These are phyloP conservation scores for Rhizoclosmatium sp. DNA, from an alignment of 192 early-diverging fungal species.

Conservation along the genomic window DNA sequence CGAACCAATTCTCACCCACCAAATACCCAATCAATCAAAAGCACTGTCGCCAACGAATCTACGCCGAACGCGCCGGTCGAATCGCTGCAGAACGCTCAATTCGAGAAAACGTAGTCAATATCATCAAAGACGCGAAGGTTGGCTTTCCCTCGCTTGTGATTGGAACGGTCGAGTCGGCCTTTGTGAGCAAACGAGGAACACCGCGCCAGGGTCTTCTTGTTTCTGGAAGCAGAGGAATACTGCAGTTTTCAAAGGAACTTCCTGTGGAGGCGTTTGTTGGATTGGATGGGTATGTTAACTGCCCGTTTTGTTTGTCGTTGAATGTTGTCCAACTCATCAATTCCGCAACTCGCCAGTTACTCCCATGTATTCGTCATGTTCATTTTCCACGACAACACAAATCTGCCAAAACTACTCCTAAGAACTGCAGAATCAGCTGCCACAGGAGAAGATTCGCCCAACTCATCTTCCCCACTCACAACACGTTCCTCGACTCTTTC, in stretches of 20 bases:
- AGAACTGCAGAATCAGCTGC: conserved; percentile 24
- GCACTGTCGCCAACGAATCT: conserved; percentile 34
- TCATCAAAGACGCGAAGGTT: conserved; percentile 26
- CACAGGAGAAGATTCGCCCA: neutral
- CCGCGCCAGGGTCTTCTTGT: conserved; percentile 48
- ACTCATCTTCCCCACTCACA: conserved; percentile 4
- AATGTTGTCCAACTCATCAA: neutral
- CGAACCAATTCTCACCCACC: neutral
- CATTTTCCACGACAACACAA: conserved; percentile 53
- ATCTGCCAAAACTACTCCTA: conserved; percentile 43
- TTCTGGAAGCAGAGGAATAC: conserved; percentile 21
- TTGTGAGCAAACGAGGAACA: conserved; percentile 42
- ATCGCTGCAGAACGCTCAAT: conserved; percentile 48
- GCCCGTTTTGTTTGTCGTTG: neutral
- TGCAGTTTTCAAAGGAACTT: conserved; percentile 37
- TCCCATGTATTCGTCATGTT: conserved; percentile 46
- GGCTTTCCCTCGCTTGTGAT: conserved; percentile 48
- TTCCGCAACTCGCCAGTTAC: neutral
- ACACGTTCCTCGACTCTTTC: conserved; percentile 23
- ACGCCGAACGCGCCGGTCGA: conserved; percentile 43
- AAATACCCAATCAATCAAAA: neutral
- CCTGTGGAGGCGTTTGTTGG: conserved; percentile 45
- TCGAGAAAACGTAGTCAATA: conserved; percentile 39
- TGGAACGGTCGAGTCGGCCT: conserved; percentile 39
- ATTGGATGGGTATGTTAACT: neutral